These are phyloP conservation scores for Penicillium rolfsii DNA, from an alignment of 2,329 filamentous ascomycete genomes.

Conservation along the genomic window DNA sequence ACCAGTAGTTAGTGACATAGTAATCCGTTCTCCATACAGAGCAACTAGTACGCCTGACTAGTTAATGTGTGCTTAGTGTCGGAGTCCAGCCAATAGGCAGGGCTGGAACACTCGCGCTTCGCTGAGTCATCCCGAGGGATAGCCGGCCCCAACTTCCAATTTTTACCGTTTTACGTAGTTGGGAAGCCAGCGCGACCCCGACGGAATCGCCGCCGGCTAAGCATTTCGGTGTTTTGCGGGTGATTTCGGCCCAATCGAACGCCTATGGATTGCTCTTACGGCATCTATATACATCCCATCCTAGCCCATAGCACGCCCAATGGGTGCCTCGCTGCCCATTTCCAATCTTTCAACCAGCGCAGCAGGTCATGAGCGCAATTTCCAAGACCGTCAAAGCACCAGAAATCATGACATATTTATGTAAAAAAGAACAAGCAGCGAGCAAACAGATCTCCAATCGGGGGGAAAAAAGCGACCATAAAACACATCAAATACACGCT, in stretches of 20 bases:
- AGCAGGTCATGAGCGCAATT: neutral
- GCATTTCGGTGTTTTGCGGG: conserved; percentile 29
- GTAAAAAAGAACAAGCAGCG: neutral
- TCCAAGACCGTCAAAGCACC: neutral
- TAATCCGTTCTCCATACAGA: too few species aligned
- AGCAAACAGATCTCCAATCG: neutral
- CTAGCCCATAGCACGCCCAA: neutral
- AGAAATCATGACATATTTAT: neutral
- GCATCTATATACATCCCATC: conserved; percentile 5
- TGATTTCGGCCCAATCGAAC: conserved; percentile 30
- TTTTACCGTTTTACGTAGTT: conserved; percentile 3
- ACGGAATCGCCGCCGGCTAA: conserved; percentile 22
- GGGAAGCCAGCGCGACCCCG: neutral
- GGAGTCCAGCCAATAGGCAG: neutral
- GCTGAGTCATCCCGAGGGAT: conserved; percentile 30
- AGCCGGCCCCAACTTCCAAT: conserved; percentile 15
- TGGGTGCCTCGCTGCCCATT: neutral
- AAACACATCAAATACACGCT: conserved; percentile 1
- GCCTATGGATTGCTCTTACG: conserved; percentile 18
- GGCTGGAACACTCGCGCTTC: conserved; percentile 4
- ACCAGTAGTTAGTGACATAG: too few species aligned
- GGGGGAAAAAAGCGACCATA: neutral
- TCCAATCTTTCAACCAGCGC: neutral
- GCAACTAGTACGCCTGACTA: too few species aligned
- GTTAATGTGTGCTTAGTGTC: too few species aligned